Base-by-base conservation (phyloP, 2,329 filamentous ascomycete genomes). In the Arthrobotrys pseudoclavata region DNA sequence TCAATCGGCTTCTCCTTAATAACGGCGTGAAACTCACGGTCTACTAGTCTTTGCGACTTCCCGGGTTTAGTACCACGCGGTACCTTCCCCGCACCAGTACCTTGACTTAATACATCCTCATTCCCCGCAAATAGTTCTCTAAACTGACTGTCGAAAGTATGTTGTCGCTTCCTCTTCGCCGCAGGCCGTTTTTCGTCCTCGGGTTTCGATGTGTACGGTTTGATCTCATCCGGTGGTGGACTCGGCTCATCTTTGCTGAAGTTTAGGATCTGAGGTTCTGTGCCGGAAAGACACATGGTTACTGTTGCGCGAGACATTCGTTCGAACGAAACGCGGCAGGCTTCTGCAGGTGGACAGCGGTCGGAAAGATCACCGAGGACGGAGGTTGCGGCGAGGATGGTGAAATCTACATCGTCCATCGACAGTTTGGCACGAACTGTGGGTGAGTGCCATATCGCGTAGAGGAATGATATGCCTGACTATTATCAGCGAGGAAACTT, bases 321-420 rank as follows among this genome's bases (percentile, higher is more conserved):
- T 81, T 97, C 93, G 83, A 98, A 97, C 0, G 96, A 94, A 83
- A 98, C 94, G 13, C 94, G 90, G 83, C 95, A 98, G 10, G 94
- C 93, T 86, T 97, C 94, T 34, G 95, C 95, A 0, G 95, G 95
- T 0, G 95, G 94, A 81, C 96, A 98, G 83, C 97, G 97, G 80
- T 96, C 92, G 80, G 96, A 94, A 79, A 98, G 87, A 82, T 97
- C 96, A 4, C 90, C 91, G 50, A 98, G 90, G 7, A 98, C 94
- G 1, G 95, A 97, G 60, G 93, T 97, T 22, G 94, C 95, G 7
- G 94, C 93, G 60, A 97, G 87, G 7, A 98, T 92, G 0, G 95
- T 98, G 81, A 97, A 97, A 83, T 98, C 95, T n/a, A 98, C 94
- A 83, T 98, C 95, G 82, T 98, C 94, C 85, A 97, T 91, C 6